Evolutionary conservation across 208 protist species (phyloP), one percentile per base, ranked within the genome.

Genomic region (Vickermania spadyakhi): DNA sequence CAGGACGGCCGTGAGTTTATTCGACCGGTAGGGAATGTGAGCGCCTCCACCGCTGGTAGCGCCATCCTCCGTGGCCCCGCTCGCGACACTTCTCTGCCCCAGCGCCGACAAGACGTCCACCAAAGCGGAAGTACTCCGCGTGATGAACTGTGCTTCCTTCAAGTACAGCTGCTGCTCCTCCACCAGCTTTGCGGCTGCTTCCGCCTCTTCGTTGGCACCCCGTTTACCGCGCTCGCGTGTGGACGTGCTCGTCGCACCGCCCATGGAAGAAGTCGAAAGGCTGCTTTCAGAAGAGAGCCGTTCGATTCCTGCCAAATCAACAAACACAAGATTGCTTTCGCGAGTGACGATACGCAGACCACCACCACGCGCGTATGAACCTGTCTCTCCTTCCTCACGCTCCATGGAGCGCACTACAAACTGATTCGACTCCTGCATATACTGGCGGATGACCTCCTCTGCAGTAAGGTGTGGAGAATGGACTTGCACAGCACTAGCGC

Each of bases 291-390:
- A n/a, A 45, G 36, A 61, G 45, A 81, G 62, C 26, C 84, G 59
- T 36, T 90, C 84, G n/a, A 64, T 72, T 7, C 84, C 86, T 4
- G 89, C 89, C 27, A 96, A 72, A 64, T 96, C 89, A 14, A 81
- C 64, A 49, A 97, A 75, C 2, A 76, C 68, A 27, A 84, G 31
- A 31, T 84, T 91, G 58, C 66, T 79, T 29, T 36, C 52, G 13
- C 66, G 36, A 0, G 53, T 45, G 30, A 58, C 45, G 0, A 45
- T 18, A 7, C 36, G 36, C 36, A 45, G 11, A 18, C 36, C 18
- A 18, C 36, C 36, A 45, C 11, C 36, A 45, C 36, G 36, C 18
- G 36, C 36, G 7, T 18, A 45, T 45, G 36, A 45, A 7, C 36
- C 7, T 45, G 11, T 45, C 18, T 18, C 36, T 45, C 36, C n/a